Percentiles rank a stretch among this genome's conserved stretches.
These are phyloP conservation scores for Aspergillus unguis DNA, from an alignment of 2,329 filamentous ascomycete genomes.

Conservation along the genomic window DNA sequence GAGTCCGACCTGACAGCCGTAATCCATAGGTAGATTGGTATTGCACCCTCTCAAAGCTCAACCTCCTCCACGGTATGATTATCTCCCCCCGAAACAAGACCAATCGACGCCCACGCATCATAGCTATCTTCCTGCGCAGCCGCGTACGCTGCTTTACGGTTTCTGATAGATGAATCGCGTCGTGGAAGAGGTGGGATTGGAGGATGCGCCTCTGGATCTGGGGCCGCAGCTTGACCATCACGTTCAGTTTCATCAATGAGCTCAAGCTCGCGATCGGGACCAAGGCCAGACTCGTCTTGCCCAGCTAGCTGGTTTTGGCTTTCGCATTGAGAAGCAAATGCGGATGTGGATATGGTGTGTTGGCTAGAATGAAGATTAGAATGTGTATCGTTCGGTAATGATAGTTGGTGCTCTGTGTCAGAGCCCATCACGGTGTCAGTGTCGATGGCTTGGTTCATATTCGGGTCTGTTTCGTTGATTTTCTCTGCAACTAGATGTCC, in stretches of 20 bases:
- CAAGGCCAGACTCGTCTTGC: no score
- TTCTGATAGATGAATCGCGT: slow-evolving; percentile 19
- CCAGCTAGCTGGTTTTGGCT: background rate
- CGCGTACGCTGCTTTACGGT: slow-evolving; percentile 37
- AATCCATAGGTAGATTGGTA: no score
- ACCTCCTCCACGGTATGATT: slow-evolving; percentile 43
- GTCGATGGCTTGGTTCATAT: background rate
- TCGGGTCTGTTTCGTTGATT: background rate
- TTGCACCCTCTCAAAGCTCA: slow-evolving; percentile 28
- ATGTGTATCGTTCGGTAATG: background rate
- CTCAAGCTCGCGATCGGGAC: no score
- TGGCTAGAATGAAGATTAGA: slow-evolving; percentile 12
- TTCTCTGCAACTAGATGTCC: background rate
- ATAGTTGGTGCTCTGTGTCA: slow-evolving; percentile 1
- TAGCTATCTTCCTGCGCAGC: slow-evolving; percentile 43
- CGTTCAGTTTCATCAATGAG: background rate
- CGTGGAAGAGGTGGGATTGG: background rate
- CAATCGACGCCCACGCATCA: slow-evolving; percentile 41
- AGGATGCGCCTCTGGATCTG: background rate
- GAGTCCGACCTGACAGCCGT: no score
- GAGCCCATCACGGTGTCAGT: background rate
- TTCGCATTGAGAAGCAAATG: slow-evolving; percentile 23
- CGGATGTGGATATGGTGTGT: slow-evolving; percentile 25
- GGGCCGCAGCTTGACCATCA: background rate
- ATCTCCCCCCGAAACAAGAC: slow-evolving; percentile 43